Percentiles rank a stretch among this genome's conserved stretches.
Conservation (phyloP, 2,329 filamentous ascomycete species). For the Clathrospora elynae region DNA sequence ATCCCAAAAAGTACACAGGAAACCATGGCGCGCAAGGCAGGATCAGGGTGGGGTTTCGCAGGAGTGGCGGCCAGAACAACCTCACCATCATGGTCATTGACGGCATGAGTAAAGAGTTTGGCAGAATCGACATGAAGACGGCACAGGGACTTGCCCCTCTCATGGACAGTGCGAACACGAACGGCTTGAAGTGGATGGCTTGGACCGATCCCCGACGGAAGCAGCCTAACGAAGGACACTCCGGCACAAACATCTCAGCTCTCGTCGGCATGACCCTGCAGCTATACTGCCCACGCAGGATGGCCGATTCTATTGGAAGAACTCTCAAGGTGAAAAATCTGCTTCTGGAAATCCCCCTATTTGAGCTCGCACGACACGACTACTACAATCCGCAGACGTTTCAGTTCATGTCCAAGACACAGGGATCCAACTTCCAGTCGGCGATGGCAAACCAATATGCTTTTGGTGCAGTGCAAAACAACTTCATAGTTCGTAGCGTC, state of each 20-base stretch:
- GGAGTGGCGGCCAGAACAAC: constrained; percentile 60
- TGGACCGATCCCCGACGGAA: constrained; percentile 71
- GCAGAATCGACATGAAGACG: constrained; percentile 71
- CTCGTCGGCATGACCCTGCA: constrained; percentile 68
- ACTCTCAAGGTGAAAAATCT: constrained; percentile 70
- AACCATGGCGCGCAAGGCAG: constrained; percentile 65
- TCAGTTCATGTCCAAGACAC: constrained; percentile 17
- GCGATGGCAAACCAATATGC: constrained; percentile 10
- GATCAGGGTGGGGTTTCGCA: constrained; percentile 73
- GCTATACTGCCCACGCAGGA: constrained; percentile 75
- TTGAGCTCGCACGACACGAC: constrained; percentile 68
- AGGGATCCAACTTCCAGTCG: constrained; percentile 25
- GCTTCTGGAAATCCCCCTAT: constrained; percentile 66
- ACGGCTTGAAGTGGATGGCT: constrained; percentile 71
- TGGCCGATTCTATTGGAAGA: constrained; percentile 68
- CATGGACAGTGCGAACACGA: constrained; percentile 65
- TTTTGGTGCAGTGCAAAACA: constrained; percentile 13
- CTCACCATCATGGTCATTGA: constrained; percentile 80
- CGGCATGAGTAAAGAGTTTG: constrained; percentile 72
- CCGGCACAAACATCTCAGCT: constrained; percentile 25
- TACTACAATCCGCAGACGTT: constrained; percentile 75
- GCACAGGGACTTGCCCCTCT: constrained; percentile 72
- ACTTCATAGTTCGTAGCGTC: constrained; percentile 48
- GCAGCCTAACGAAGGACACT: constrained; percentile 60
- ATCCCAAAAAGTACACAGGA: constrained; percentile 64